Percentiles rank a stretch among this genome's conserved stretches.
Conservation (phyloP, 2,329 filamentous ascomycete genomes). For the Epichloe uncinata region DNA sequence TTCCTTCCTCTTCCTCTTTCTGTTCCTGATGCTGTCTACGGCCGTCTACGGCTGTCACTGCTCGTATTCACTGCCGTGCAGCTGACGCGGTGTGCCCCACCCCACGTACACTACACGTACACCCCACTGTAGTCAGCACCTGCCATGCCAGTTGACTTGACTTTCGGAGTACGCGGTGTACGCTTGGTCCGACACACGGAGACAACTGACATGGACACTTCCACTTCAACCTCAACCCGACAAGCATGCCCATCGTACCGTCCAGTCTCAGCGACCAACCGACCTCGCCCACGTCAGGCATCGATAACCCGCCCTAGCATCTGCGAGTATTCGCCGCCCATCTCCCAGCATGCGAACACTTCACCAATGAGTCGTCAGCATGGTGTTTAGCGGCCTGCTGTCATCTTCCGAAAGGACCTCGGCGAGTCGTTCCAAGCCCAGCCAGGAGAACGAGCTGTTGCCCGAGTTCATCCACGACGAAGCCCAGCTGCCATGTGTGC, state of each 20-base stretch:
- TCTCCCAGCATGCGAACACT: conserved; percentile 1
- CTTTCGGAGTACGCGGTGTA: too few species aligned
- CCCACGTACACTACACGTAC: background rate
- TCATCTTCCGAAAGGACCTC: conserved; percentile 26
- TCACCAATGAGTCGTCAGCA: conserved; percentile 27
- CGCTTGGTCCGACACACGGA: background rate
- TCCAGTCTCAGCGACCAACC: background rate
- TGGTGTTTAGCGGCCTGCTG: conserved; percentile 37
- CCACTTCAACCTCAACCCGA: background rate
- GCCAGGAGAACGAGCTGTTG: conserved; percentile 16
- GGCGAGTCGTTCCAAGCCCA: conserved; percentile 18
- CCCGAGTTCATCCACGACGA: conserved; percentile 42
- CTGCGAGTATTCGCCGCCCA: background rate
- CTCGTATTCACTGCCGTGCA: background rate
- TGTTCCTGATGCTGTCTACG: too few species aligned
- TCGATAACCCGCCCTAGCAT: background rate
- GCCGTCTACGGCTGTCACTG: too few species aligned
- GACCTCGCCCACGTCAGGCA: background rate
- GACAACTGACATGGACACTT: background rate
- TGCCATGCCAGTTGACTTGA: too few species aligned
- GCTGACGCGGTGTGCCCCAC: background rate
- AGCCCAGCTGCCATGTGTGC: conserved; percentile 34
- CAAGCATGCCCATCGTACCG: background rate
- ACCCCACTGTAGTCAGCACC: background rate
- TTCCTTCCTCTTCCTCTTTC: background rate